Percentiles rank a stretch among this genome's conserved stretches.
Evolutionary conservation across 805 yeast genomes (phyloP).

Genomic region (Priceomyces castillae): DNA sequence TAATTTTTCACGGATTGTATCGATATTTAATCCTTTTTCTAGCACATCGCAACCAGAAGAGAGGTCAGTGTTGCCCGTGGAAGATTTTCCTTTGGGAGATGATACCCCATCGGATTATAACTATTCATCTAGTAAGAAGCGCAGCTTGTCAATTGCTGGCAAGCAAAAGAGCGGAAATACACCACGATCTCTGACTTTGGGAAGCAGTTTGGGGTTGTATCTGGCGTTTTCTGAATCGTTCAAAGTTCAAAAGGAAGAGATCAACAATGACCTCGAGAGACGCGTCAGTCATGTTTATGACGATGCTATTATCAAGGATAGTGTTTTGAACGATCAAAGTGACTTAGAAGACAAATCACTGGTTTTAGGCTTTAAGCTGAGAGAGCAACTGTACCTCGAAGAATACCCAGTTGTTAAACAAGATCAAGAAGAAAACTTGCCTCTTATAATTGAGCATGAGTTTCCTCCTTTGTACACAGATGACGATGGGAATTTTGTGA

Average conservation of each 20-base stretch:
- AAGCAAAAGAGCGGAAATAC: conserved; percentile 12
- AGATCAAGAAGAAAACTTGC: conserved; percentile 5
- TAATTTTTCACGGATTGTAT: conserved; percentile 9
- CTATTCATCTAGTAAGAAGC: conserved; percentile 27
- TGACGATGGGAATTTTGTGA: conserved; percentile 34
- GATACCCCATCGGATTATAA: conserved; percentile 7
- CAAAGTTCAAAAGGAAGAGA: conserved; percentile 16
- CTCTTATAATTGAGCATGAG: conserved; percentile 27
- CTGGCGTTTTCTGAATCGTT: conserved; percentile 17
- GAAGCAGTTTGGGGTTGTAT: conserved; percentile 16
- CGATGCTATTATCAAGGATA: conserved; percentile 2
- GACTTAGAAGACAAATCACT: conserved; percentile 1
- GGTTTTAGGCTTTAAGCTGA: not conserved
- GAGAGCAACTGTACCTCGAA: not conserved
- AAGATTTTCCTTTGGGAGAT: not conserved
- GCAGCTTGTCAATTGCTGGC: conserved; percentile 24
- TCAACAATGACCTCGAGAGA: conserved; percentile 27
- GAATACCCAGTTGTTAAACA: not conserved
- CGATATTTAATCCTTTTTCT: conserved; percentile 11
- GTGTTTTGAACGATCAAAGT: conserved; percentile 1
- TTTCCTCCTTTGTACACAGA: conserved; percentile 36
- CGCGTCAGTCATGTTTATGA: conserved; percentile 23
- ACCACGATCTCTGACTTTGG: conserved; percentile 27
- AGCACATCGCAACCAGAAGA: conserved; percentile 1
- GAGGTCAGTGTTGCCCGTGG: not conserved